phyloP scores from a whole-genome alignment of 1,284 basidiomycete genomes.

The Cryptococcus sp. region DNA sequence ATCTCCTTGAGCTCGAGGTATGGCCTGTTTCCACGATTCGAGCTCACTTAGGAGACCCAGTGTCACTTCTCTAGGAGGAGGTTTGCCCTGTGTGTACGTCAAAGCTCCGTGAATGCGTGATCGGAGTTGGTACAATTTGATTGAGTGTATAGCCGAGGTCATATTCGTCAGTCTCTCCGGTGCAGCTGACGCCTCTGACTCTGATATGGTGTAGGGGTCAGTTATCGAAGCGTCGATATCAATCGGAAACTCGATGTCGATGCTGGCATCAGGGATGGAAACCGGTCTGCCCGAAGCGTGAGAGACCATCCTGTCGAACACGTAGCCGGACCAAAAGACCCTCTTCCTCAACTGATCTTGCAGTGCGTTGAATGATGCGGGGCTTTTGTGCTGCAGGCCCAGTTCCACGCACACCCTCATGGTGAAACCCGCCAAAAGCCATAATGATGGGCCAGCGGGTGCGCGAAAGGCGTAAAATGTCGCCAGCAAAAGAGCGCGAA shows the following conservation, averaged over 20 bases:
- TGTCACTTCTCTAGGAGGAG: conserved; percentile 10
- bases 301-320: conserved; percentile 20
- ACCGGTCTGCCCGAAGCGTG: conserved; percentile 17
- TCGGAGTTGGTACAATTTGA: conserved; percentile 17
- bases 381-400: conserved; percentile 7
- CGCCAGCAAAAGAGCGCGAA: conserved; percentile 15
- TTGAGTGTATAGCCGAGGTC: conserved; percentile 21
- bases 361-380: neutral
- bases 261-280: conserved; percentile 11
- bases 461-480: conserved; percentile 25
- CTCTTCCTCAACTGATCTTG: conserved; percentile 13
- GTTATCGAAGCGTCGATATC: conserved; percentile 6
- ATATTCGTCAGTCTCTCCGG: conserved; percentile 6
- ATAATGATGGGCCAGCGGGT: conserved; percentile 18
- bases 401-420: conserved; percentile 21
- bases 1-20: conserved; percentile 5
- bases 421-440: conserved; percentile 15
- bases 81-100: conserved; percentile 6
- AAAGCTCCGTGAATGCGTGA: conserved; percentile 18
- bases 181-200: neutral
- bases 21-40: conserved; percentile 19
- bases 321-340: conserved; percentile 21
- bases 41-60: conserved; percentile 18
- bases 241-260: conserved; percentile 15
- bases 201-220: conserved; percentile 6